A percentile compares a stretch with the other conserved stretches of the same genome.
Conservation (phyloP, 1,284 basidiomycete species). For the Peniophora sp. region DNA sequence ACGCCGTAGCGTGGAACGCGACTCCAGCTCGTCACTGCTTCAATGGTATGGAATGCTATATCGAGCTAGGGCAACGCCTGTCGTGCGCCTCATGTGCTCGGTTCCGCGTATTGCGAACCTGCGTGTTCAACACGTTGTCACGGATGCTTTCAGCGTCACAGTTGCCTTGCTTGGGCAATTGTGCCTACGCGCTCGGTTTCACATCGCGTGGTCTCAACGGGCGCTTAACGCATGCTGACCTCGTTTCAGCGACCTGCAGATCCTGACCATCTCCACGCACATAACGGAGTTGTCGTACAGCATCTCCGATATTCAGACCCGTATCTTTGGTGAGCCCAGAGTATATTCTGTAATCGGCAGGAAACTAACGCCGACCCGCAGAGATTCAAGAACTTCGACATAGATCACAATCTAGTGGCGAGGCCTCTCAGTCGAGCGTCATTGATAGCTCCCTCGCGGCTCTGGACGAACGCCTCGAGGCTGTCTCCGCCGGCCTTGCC, state of each 20-base stretch:
- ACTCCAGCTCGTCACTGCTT: too few species aligned
- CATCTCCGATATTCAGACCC: slow-evolving; percentile 79
- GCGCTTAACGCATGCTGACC: slow-evolving; percentile 2
- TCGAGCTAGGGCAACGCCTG: background rate
- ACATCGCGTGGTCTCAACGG: background rate
- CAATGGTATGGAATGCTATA: too few species aligned
- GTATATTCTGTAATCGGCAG: slow-evolving; percentile 3
- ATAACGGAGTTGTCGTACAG: slow-evolving; percentile 77
- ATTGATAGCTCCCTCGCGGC: slow-evolving; percentile 77
- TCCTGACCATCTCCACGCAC: slow-evolving; percentile 71
- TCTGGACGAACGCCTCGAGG: slow-evolving; percentile 75
- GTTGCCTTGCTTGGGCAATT: background rate
- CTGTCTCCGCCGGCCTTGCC: slow-evolving; percentile 62
- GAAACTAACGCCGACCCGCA: slow-evolving; percentile 20
- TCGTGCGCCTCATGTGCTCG: background rate
- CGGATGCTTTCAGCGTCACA: slow-evolving; percentile 6
- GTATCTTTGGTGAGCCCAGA: slow-evolving; percentile 66
- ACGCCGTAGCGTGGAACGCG: background rate
- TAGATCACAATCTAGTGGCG: slow-evolving; percentile 61
- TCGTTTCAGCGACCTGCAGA: slow-evolving; percentile 50
- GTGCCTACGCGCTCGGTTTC: background rate
- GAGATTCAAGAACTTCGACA: slow-evolving; percentile 82
- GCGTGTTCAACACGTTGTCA: slow-evolving; percentile 4
- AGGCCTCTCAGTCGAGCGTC: slow-evolving; percentile 46
- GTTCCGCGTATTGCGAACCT: slow-evolving; percentile 2